Base-by-base conservation (phyloP, 805 yeast genomes). In the Brettanomyces sp. region DNA sequence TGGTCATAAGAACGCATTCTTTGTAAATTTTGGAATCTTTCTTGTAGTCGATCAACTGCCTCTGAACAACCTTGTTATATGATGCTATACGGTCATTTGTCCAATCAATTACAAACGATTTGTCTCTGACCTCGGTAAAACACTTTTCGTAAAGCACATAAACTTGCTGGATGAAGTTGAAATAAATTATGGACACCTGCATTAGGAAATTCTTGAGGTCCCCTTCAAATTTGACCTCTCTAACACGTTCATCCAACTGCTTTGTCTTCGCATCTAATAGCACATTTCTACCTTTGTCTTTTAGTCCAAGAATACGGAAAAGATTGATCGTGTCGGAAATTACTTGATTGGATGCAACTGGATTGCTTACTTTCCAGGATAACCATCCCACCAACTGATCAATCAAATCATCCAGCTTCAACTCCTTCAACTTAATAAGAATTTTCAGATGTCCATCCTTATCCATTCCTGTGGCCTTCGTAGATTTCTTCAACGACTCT, bases 31-130 rank as follows among this genome's bases (percentile, higher is more conserved):
- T 65, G 9, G 81, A 72, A 6, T 69, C 66, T 39, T 75, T 66
- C 41, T 77, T 72, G 12, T 85, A 77, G 22, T 83, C 86, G 41
- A 78, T 69, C 24, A 90, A 64, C 53, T 85, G 90, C 46, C 84
- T 77, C 42, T 79, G 76, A 53, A 89, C 74, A 5, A 80, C 63
- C 14, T 68, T 65, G 30, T 79, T 77, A 52, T 84, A 82, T 42
- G 69, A 68, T 37, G 76, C 74, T 32, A 85, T 75, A 59, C 81
- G 83, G 11, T 73, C 73, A 47, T 77, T 76, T 33, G 83, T 76
- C 95, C 96, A 88, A 50, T 80, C 79, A n/a, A 87, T 82, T 14
- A 88, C 67, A 30, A 53, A 55, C 2, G 56, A 44, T 36, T 57
- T 59, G 9, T 54, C 55, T 14, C 41, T 46, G n/a, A 55, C 38